Percentiles rank a stretch among this genome's conserved stretches.
Conservation (phyloP, 1,139 yeast species). For the Kluyveromyces marxianus region DNA sequence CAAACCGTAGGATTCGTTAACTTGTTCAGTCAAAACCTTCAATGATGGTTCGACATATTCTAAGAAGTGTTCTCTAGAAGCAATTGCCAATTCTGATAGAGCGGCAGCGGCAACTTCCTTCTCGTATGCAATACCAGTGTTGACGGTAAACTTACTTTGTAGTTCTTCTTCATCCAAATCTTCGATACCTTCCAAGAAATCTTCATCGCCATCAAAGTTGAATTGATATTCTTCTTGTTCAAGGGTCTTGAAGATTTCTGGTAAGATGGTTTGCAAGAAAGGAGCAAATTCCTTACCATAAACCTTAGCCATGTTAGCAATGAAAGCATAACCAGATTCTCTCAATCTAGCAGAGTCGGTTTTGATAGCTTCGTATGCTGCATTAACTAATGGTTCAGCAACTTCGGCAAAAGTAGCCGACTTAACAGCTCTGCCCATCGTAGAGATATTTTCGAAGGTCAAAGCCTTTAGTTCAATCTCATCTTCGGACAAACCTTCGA, state of each 20-base stretch:
- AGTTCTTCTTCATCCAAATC: conserved; percentile 44
- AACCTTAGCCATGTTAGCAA: conserved; percentile 90
- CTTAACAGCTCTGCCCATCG: conserved; percentile 96
- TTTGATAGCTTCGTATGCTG: conserved; percentile 74
- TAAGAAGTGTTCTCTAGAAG: conserved; percentile 74
- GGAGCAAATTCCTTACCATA: conserved; percentile 87
- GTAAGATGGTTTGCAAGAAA: conserved; percentile 74
- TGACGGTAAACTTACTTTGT: conserved; percentile 69
- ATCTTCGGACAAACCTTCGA: conserved; percentile 68
- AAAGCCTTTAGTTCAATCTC: conserved; percentile 83
- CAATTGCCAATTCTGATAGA: conserved; percentile 77
- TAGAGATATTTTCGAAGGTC: conserved; percentile 87
- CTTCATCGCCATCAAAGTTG: conserved; percentile 36
- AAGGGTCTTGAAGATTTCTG: conserved; percentile 75
- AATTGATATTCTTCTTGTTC: conserved; percentile 72
- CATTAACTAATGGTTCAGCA: conserved; percentile 83
- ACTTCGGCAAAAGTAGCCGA: conserved; percentile 76
- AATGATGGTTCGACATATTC: conserved; percentile 71
- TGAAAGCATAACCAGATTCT: conserved; percentile 93
- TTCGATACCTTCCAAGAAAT: conserved; percentile 31
- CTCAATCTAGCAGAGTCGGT: conserved; percentile 79
- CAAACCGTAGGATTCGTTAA: conserved; percentile 83
- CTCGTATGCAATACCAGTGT: conserved; percentile 92
- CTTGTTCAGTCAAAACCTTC: conserved; percentile 59
- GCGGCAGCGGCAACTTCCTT: conserved; percentile 97